phyloP scores from a whole-genome alignment of 176 grass and related monocot genomes.

The Eremochloa ophiuroides region DNA sequence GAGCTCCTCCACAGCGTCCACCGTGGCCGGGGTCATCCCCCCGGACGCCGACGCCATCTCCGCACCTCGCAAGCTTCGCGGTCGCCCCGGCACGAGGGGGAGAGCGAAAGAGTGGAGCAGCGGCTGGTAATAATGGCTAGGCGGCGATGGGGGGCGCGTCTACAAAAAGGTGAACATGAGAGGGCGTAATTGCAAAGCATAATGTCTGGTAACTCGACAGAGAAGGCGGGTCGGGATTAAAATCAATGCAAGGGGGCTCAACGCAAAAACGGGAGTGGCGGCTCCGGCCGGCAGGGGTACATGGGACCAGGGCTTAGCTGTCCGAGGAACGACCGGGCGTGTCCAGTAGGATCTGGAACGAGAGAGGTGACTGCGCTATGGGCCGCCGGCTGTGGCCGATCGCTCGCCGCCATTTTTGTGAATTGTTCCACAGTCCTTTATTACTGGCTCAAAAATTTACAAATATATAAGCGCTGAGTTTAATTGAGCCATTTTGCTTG shows the following conservation, averaged over 20 bases:
- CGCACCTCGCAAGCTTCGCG: too few relatives aligned
- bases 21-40: constrained; percentile 21
- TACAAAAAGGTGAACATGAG: constrained; percentile 2
- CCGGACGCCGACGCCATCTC: constrained; percentile 20
- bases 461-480: too few relatives aligned
- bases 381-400: too few relatives aligned
- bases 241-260: neutral
- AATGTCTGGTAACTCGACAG: neutral
- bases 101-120: neutral
- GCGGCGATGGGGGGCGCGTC: neutral
- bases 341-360: constrained; percentile 37
- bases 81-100: too few relatives aligned
- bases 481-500: too few relatives aligned
- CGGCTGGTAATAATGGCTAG: neutral
- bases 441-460: too few relatives aligned
- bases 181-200: constrained; percentile 9
- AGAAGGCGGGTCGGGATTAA: neutral
- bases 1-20: constrained; percentile 63
- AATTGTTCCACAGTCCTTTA: too few relatives aligned
- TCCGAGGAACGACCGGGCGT: constrained; percentile 20
- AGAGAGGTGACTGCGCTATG: too few relatives aligned
- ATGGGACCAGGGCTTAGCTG: constrained; percentile 26
- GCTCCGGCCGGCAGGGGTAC: neutral
- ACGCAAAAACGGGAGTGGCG: neutral
- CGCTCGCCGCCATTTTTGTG: too few relatives aligned